Base-by-base conservation (phyloP, 192 early-diverging fungal genomes). In the Coemansia sp. region DNA sequence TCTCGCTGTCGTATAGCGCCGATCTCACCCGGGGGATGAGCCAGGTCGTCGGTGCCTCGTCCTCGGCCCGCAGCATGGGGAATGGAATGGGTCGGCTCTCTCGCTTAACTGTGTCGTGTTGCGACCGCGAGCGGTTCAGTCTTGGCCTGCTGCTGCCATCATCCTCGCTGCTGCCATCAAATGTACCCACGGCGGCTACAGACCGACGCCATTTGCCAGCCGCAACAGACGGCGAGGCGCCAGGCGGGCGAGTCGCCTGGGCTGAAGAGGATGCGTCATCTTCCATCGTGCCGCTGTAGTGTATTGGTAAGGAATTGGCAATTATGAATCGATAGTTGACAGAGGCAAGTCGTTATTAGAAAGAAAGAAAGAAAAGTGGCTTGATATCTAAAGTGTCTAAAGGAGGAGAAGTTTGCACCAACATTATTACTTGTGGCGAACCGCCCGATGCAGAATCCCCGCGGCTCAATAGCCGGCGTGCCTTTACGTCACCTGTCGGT, bases 31-130 rank as follows among this genome's bases (percentile, higher is more conserved):
- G 79, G 24, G 79, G 79, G 41, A 81, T 76, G 15, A 81, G 71
- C 79, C 79, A 81, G n/a, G 79, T 73, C 3, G 79, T 76, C 3
- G 74, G 74, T 41, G 79, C 74, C 47, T 81, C 79, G 36, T 81
- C 74, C 24, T 81, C 79, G 9, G 68, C 74, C 10, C 74, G 71
- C 18, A 81, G 65, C 79, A 70, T 73, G 40, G 79, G 79, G 46
- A 81, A 81, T 3, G 74, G 79, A 20, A 76, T 67, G 16, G 61
- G 71, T 10, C 52, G 24, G 46, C 39, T 69, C 39, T 69, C 70
- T 24, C 64, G 65, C 9, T 34, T 44, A 11, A 39, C 66, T 1
- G 22, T 52, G 7, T 65, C 71, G 20, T 69, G 67, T 50, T 72
- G 76, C 34, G 71, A 73, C 50, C 49, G 70, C 13, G 71, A 62